Percentiles rank a stretch among this genome's conserved stretches.
These are phyloP conservation scores for Coprinopsis strossmayeri DNA, from an alignment of 768 basidiomycete genomes.

Conservation along the genomic window DNA sequence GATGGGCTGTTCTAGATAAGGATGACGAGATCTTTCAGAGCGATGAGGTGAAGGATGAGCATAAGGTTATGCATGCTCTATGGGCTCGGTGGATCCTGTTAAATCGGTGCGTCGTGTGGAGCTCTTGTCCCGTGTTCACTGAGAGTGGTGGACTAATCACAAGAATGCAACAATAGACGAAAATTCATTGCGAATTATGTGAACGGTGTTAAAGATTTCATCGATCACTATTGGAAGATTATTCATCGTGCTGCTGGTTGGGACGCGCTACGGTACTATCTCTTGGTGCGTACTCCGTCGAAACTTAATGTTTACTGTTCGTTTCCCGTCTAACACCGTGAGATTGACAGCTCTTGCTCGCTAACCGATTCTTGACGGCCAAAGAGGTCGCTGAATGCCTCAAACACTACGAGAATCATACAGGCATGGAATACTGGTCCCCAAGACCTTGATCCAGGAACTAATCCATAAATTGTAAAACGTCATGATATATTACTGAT, in stretches of 20 bases:
- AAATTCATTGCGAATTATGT: conserved; percentile 50
- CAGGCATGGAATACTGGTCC: conserved; percentile 29
- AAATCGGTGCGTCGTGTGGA: conserved; percentile 36
- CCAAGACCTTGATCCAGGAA: no score
- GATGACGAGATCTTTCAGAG: conserved; percentile 74
- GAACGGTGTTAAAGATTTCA: conserved; percentile 46
- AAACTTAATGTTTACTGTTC: not conserved
- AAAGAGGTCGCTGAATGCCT: conserved; percentile 45
- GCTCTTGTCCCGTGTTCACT: not conserved
- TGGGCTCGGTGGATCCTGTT: conserved; percentile 73
- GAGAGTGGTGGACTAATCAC: not conserved
- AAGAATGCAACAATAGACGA: conserved; percentile 26
- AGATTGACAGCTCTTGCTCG: conserved; percentile 40
- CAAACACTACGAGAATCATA: conserved; percentile 47
- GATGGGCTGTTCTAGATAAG: conserved; percentile 63
- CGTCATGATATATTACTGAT: no score
- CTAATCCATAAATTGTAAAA: no score
- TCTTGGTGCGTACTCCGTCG: conserved; percentile 38
- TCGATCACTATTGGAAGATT: conserved; percentile 56
- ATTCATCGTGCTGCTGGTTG: conserved; percentile 68
- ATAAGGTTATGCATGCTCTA: conserved; percentile 73
- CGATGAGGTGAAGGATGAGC: conserved; percentile 65
- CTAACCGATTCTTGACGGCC: conserved; percentile 46
- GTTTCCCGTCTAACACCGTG: not conserved
- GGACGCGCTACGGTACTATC: conserved; percentile 53